Evolutionary conservation across 2,329 filamentous ascomycete genomes (phyloP), one percentile per base, ranked within the genome.

Genomic region (Juglanconis sp.): DNA sequence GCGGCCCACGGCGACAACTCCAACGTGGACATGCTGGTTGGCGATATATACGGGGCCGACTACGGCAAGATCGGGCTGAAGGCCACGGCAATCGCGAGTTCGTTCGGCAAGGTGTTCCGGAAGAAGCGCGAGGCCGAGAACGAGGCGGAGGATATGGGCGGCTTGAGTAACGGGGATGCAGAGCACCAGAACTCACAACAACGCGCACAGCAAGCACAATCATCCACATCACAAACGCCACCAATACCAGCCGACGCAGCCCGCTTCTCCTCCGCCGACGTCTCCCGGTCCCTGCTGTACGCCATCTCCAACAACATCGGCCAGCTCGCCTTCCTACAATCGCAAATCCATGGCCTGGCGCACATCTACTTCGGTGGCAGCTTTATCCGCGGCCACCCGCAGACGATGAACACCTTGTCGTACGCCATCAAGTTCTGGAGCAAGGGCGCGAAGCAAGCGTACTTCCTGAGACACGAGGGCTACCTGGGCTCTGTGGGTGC

Each of bases 371-470:
- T 99, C 74, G 95, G 95, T 30, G 95, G 95, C 31, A 95, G 90
- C 6, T 99, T 98, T 72, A 98, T 99, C 71, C 88, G 95, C 47
- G 95, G 95, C 46, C 95, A 99, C 74, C 87, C 90, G 15, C 95
- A 98, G 77, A 99, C 95, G 11, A 99, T 99, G 86, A 96, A 98
- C 74, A 98, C 95, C 0, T 81, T 99, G 9, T 93, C 90, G 58
- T 99, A 96, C 71, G 95, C 94, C 71, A 97, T 99, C 76, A 92
- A 92, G 68, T 99, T 98, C 77, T 99, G 95, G 95, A 73, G 90
- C 66, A 92, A 95, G 71, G 94, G 93, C 47, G 82, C 87, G 70
- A 97, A 96, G 75, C 92, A 97, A 75, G 95, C 95, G 0, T 98
- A 96, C 73, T 99, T 99, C 73, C 73, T 99, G 62, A 84, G 95